Base-by-base conservation (phyloP, 352 stramenopile genomes). In the Phytopythium delawarense region DNA sequence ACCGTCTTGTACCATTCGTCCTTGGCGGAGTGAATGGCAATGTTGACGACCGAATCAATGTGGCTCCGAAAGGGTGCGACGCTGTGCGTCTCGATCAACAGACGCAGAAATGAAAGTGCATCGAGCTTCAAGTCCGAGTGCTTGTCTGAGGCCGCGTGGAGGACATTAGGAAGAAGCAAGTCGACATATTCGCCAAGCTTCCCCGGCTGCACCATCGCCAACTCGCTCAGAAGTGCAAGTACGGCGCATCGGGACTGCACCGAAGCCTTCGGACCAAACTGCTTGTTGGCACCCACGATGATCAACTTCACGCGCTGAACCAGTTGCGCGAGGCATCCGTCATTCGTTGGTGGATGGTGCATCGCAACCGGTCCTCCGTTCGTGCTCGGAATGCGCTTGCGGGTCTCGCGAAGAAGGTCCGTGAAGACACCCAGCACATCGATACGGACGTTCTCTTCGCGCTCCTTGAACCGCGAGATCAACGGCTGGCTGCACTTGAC, bases 1-100 rank as follows among this genome's bases (percentile, higher is more conserved):
- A 98, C 98, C 7, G 98, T 96, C 82, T 99, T 99, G 83, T 99
- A 99, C 96, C 97, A 99, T 57, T 99, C 96, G 54, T 98, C 96
- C 54, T 91, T 79, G 2, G 97, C 94, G 52, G 87, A 93, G 35
- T 87, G 76, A 18, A 96, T 91, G 23, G 98, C 82, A 50, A 97
- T 77, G 12, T 82, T 74, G 6, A 98, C 82, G 2, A 99, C 71
- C 12, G 84, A 70, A 25, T 72, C 52, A 46, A 98, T 69, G 57
- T 94, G 84, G 40, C 86, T 74, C 51, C 85, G 81, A 44, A 99
- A 89, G 42, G 88, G 68, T 16, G 73, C 61, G 15, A 88, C 69
- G 42, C 89, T 72, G 70, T 99, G 92, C 12, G 90, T 96, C 54
- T 97, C 84, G n/a, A 99, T 71, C 37, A 98, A 83, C 28, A 96